Percentiles rank a stretch among this genome's conserved stretches.
These are phyloP conservation scores for Corynascus novoguineensis DNA, from an alignment of 495 filamentous ascomycete genomes.

Conservation along the genomic window DNA sequence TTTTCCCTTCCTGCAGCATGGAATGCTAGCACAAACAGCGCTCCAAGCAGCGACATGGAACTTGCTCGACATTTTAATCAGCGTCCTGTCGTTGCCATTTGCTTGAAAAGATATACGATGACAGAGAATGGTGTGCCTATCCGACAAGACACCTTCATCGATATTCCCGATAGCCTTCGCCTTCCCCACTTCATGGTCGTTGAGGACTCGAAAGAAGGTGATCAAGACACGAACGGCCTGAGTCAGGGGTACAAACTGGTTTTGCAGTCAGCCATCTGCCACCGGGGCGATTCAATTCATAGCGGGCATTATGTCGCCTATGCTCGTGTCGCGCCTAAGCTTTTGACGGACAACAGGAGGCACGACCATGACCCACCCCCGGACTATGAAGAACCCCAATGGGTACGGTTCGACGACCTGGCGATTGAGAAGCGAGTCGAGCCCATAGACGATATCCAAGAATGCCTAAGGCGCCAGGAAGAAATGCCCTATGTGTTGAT, in stretches of 20 bases:
- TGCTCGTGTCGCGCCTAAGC: constrained; percentile 60
- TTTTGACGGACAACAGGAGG: constrained; percentile 49
- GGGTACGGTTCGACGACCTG: constrained; percentile 90
- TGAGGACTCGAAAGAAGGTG: constrained; percentile 52
- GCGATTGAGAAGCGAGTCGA: constrained; percentile 55
- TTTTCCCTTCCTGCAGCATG: constrained; percentile 47
- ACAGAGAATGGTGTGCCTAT: constrained; percentile 58
- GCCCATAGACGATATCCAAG: constrained; percentile 70
- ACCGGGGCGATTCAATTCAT: constrained; percentile 81
- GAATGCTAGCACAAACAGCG: constrained; percentile 49
- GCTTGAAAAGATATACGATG: constrained; percentile 84
- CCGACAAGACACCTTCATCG: constrained; percentile 72
- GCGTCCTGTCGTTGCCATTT: constrained; percentile 83
- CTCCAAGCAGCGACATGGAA: constrained; percentile 42
- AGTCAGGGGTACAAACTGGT: constrained; percentile 70
- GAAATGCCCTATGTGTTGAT: constrained; percentile 93
- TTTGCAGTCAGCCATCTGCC: constrained; percentile 84
- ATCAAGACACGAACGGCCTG: constrained; percentile 58
- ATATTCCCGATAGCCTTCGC: constrained; percentile 85
- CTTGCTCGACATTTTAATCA: constrained; percentile 46
- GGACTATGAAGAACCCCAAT: constrained; percentile 58
- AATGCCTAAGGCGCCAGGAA: constrained; percentile 52
- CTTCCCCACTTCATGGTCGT: constrained; percentile 87
- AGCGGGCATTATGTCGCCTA: constrained; percentile 89
- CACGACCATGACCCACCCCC: constrained; percentile 46